Base-by-base conservation (phyloP, 2,329 filamentous ascomycete genomes). In the Fusarium stilboides region DNA sequence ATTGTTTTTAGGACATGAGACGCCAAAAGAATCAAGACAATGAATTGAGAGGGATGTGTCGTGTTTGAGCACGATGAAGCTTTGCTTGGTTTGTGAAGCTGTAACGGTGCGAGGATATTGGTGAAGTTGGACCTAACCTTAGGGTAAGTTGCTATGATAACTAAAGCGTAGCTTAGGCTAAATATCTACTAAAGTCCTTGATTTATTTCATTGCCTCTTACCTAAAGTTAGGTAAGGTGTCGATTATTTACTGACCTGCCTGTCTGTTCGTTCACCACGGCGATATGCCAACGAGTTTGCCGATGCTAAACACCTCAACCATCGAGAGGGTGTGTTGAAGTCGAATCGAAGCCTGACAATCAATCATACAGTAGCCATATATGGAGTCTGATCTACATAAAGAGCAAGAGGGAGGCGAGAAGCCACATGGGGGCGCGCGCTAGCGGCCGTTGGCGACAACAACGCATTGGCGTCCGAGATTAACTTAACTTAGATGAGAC, bases 391-490 rank as follows among this genome's bases (percentile, higher is more conserved):
- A 69, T 67, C 57, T 58, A 63, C 61, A 62, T 45, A 19, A 56
- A 57, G 52, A 65, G 28, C 42, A 45, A 57, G 44, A 57, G 42
- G 19, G 57, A 66, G 55, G 63, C 52, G 66, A 73, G 64, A 68
- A 70, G 66, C 62, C 64, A 72, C 63, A 73, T 69, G 72, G 64
- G 54, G 42, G 55, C 61, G 46, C 60, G 62, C 73, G 59, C 71
- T 75, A 74, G 68, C 68, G 71, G 71, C 73, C 73, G 73, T 75
- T 75, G 68, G 56, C 52, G 55, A 68, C 68, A 70, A 57, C 68
- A 58, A 56, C 51, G 68, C 57, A 53, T 62, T 70, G 64, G 68
- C 56, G 59, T 62, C 68, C 59, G 59, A 71, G 56, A 63, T 69
- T 62, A 58, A 65, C 61, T 65, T 60, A 65, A 65, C 61, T 65